These are phyloP conservation scores for Ramaria sp. DNA, from an alignment of 768 basidiomycete species.

Conservation along the genomic window DNA sequence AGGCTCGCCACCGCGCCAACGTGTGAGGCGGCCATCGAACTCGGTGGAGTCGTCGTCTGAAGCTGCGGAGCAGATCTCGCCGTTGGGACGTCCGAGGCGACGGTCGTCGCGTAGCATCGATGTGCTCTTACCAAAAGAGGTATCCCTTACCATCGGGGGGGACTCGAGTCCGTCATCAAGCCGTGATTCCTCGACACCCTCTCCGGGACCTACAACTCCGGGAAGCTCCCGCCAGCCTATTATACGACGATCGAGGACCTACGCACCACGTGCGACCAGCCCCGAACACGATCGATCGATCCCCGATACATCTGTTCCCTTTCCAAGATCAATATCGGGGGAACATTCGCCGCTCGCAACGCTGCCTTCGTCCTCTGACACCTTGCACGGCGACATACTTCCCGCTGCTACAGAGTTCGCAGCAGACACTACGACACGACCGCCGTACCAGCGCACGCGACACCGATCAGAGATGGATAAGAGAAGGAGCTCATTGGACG, in stretches of 20 bases:
- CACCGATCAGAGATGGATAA: slow-evolving; percentile 31
- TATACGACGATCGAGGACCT: neutral
- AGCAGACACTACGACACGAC: neutral
- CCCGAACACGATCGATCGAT: slow-evolving; percentile 18
- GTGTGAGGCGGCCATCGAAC: neutral
- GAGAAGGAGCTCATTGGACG: slow-evolving; percentile 35
- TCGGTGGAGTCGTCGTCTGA: neutral
- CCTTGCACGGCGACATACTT: neutral
- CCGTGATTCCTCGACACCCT: slow-evolving; percentile 9
- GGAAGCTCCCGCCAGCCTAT: neutral
- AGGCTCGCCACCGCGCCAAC: neutral
- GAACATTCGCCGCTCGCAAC: slow-evolving; percentile 31
- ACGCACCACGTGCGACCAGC: neutral
- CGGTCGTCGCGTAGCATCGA: neutral
- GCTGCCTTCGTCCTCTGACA: slow-evolving; percentile 12
- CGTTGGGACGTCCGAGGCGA: neutral
- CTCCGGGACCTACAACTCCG: neutral
- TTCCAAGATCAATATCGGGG: slow-evolving; percentile 35
- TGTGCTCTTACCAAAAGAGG: slow-evolving; percentile 6
- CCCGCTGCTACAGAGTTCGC: neutral
- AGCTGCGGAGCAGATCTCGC: neutral
- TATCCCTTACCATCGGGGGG: neutral
- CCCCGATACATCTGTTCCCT: slow-evolving; percentile 40
- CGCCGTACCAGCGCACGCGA: slow-evolving; percentile 18
- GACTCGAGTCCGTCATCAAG: slow-evolving; percentile 6